Conservation (phyloP, 106 monocot species). For the Posidonia australis region DNA sequence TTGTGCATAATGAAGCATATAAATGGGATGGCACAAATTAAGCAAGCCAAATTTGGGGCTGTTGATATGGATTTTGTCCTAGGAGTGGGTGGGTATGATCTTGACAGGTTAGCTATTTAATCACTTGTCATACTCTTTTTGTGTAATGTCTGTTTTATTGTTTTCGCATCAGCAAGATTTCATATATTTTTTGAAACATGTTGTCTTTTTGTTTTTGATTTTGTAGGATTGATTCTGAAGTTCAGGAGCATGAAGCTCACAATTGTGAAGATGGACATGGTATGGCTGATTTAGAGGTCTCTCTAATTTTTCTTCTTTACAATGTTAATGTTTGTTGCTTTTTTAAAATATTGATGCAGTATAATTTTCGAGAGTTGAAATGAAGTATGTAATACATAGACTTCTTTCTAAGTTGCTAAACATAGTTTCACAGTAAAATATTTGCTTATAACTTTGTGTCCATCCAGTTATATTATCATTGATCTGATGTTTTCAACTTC, state of each 20-base stretch:
- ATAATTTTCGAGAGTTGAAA: too few species aligned
- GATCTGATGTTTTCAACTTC: too few species aligned
- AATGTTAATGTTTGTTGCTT: background rate
- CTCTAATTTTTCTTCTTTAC: background rate
- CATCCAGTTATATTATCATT: too few species aligned
- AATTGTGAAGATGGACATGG: conserved; percentile 47
- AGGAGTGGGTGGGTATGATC: conserved; percentile 93
- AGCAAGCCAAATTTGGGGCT: conserved; percentile 61
- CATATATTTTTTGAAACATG: background rate
- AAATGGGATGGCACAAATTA: conserved; percentile 83
- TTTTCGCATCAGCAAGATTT: background rate
- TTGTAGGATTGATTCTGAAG: conserved; percentile 67
- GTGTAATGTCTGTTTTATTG: background rate
- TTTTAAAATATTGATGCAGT: background rate
- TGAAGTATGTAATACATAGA: too few species aligned
- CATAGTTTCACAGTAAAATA: too few species aligned
- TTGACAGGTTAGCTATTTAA: conserved; percentile 47
- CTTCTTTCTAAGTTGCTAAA: too few species aligned
- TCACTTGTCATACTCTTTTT: background rate
- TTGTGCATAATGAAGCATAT: conserved; percentile 36
- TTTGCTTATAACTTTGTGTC: too few species aligned
- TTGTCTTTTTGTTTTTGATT: conserved; percentile 1
- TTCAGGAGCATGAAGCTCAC: conserved; percentile 33
- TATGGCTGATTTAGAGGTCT: conserved; percentile 13
- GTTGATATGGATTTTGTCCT: conserved; percentile 96